phyloP scores from a whole-genome alignment of 2,329 filamentous ascomycete species.

The Alternaria atra region DNA sequence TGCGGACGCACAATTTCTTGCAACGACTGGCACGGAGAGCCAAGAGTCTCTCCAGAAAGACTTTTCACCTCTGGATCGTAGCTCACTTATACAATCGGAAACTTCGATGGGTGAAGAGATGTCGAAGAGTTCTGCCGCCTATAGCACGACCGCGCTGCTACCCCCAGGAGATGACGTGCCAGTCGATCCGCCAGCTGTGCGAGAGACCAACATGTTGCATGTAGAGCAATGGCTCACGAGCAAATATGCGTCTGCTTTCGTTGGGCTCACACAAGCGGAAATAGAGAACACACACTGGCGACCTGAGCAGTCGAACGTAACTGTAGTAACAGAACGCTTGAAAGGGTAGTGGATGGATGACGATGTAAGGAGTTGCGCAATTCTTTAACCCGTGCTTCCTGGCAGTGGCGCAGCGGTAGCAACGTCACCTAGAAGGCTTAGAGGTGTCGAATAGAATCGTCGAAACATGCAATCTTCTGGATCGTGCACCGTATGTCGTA shows the following conservation, averaged over 20 bases:
- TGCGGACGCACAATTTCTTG: background rate
- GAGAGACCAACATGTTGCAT: background rate
- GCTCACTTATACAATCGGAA: background rate
- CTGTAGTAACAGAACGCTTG: background rate
- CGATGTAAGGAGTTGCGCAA: background rate
- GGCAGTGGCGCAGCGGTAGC: background rate
- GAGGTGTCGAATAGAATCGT: background rate
- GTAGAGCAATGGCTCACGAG: background rate
- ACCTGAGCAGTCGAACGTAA: background rate
- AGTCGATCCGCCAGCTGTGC: background rate
- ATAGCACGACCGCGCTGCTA: background rate
- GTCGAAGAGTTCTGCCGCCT: background rate
- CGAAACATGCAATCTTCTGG: background rate
- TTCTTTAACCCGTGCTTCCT: background rate
- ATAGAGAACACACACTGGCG: background rate
- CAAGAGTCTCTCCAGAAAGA: background rate
- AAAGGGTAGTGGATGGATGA: background rate
- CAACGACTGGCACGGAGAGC: background rate
- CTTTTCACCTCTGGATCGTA: background rate
- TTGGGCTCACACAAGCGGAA: slow-evolving; percentile 1
- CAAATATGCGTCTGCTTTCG: background rate
- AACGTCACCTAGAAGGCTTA: background rate
- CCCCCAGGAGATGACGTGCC: background rate
- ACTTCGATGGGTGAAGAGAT: background rate
- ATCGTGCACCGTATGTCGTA: slow-evolving; percentile 1